phyloP scores from a whole-genome alignment of 345 rosid species.

The Gossypium mustelinum region DNA sequence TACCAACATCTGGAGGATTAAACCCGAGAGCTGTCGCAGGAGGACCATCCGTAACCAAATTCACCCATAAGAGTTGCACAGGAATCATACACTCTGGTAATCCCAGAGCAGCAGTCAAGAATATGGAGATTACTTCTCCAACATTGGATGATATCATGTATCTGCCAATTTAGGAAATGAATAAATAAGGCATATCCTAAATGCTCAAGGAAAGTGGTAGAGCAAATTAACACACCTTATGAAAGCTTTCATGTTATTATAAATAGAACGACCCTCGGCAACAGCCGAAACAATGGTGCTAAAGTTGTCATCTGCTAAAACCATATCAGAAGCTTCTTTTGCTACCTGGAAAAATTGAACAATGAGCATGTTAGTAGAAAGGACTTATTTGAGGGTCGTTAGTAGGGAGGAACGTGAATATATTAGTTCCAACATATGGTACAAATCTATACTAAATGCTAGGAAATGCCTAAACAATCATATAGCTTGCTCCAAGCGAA shows the following conservation, averaged over 20 bases:
- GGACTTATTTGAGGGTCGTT: not conserved
- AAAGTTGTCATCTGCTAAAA: conserved; percentile 90
- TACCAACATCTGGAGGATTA: conserved; percentile 85
- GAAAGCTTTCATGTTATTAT: conserved; percentile 91
- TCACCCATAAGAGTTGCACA: conserved; percentile 96
- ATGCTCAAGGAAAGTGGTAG: conserved; percentile 3
- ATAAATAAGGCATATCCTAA: not conserved
- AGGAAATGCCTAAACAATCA: not conserved
- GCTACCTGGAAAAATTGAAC: conserved; percentile 56
- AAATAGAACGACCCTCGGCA: conserved; percentile 89
- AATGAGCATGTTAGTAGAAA: not conserved
- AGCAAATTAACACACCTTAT: conserved; percentile 46
- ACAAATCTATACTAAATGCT: not conserved
- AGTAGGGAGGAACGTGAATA: not conserved
- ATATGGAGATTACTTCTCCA: conserved; percentile 92
- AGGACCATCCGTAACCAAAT: conserved; percentile 90
- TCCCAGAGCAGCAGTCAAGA: conserved; percentile 82
- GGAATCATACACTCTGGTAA: conserved; percentile 91
- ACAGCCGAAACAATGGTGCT: conserved; percentile 77
- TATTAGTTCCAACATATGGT: not conserved
- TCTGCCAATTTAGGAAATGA: conserved; percentile 35
- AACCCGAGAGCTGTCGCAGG: conserved; percentile 92
- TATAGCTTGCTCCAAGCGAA: not conserved
- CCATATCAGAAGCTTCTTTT: conserved; percentile 95
- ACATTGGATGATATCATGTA: conserved; percentile 97